Conservation (phyloP, 371 early-diverging fungal genomes). For the Paraphysoderma sedebokerense region DNA sequence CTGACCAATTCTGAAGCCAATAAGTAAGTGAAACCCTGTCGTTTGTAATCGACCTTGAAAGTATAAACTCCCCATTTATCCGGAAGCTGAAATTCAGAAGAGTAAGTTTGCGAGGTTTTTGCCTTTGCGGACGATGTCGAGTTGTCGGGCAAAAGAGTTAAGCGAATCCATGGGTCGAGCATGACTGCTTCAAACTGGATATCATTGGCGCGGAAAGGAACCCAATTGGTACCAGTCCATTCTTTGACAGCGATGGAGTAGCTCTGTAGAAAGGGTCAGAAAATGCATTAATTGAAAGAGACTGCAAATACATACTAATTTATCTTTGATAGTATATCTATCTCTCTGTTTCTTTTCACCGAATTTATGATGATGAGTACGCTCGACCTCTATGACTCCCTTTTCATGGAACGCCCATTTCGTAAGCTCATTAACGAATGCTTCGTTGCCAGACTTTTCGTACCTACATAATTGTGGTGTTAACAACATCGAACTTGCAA, state of each 20-base stretch:
- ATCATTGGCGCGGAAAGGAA: conserved; percentile 36
- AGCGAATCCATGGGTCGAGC: conserved; percentile 91
- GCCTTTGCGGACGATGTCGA: background rate
- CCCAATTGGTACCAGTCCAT: conserved; percentile 61
- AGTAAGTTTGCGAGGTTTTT: conserved; percentile 22
- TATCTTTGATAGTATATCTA: conserved; percentile 76
- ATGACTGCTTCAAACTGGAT: conserved; percentile 84
- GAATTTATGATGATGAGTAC: conserved; percentile 46
- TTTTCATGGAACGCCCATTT: conserved; percentile 89
- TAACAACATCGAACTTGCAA: too few relatives aligned
- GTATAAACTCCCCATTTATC: conserved; percentile 94
- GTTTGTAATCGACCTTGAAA: conserved; percentile 77
- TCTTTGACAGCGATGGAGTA: conserved; percentile 63
- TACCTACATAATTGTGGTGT: conserved; percentile 2
- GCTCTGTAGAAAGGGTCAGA: conserved; percentile 20
- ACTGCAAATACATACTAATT: conserved; percentile 45
- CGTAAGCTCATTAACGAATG: conserved; percentile 47
- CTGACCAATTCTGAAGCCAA: conserved; percentile 55
- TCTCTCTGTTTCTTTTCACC: conserved; percentile 41
- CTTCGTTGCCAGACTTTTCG: conserved; percentile 41
- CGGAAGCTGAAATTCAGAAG: conserved; percentile 51
- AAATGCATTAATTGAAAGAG: background rate
- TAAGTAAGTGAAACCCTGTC: conserved; percentile 56
- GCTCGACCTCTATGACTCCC: conserved; percentile 52
- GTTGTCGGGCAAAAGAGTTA: conserved; percentile 36